These are phyloP conservation scores for Sporothrix phasma DNA, from an alignment of 2,329 filamentous ascomycete genomes.

Conservation along the genomic window DNA sequence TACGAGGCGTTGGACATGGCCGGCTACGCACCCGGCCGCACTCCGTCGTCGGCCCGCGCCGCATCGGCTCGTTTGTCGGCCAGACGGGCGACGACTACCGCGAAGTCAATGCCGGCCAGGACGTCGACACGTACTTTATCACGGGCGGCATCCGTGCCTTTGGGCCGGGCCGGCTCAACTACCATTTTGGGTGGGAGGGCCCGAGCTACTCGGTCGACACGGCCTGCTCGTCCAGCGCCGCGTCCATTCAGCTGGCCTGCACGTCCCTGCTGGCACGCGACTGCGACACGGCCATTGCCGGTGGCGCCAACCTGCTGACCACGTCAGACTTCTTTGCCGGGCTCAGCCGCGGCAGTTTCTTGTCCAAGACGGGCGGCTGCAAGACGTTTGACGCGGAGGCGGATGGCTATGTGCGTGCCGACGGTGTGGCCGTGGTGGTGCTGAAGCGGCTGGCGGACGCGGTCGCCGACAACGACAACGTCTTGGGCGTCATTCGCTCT, in stretches of 20 bases:
- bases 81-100: conserved; percentile 69
- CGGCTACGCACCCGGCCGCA: conserved; percentile 64
- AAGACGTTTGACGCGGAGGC: conserved; percentile 74
- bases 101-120: conserved; percentile 62
- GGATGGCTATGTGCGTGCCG: conserved; percentile 74
- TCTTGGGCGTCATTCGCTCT: conserved; percentile 63
- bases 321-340: conserved; percentile 73
- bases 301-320: conserved; percentile 66
- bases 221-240: conserved; percentile 64
- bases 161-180: conserved; percentile 54
- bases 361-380: conserved; percentile 66
- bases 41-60: conserved; percentile 57
- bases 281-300: conserved; percentile 71
- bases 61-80: conserved; percentile 65
- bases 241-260: conserved; percentile 62
- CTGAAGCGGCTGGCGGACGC: conserved; percentile 74
- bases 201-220: conserved; percentile 65
- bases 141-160: conserved; percentile 36
- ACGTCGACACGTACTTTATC: conserved; percentile 51
- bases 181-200: conserved; percentile 67
- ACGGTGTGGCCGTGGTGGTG: conserved; percentile 60
- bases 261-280: conserved; percentile 65
- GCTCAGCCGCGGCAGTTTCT: conserved; percentile 64
- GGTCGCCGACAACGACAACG: conserved; percentile 63
- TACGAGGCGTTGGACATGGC: conserved; percentile 78